Base-by-base conservation (phyloP, 2,329 filamentous ascomycete genomes). In the Pseudopyricularia cyperi region DNA sequence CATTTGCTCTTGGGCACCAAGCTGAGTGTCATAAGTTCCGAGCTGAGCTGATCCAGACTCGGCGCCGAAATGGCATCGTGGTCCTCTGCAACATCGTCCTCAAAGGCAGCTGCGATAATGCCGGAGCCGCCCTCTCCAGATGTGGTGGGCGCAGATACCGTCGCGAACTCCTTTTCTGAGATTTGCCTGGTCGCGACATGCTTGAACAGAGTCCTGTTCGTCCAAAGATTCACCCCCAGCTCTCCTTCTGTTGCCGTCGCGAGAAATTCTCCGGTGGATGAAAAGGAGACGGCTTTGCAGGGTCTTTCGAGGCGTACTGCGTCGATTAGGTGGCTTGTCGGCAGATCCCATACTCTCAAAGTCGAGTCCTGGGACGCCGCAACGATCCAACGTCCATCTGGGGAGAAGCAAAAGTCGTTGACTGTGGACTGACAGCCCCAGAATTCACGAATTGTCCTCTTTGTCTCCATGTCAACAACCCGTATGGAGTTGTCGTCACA, bases 261-360 rank as follows among this genome's bases (percentile, higher is more conserved):
- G n/a, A 98, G 77, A 60, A 89, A 97, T 62, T 98, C 93, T 14
- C 91, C 93, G 0, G 89, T 95, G 1, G 76, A 75, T 0, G 93
- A 95, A 72, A 97, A 95, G 7, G 90, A 82, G 12, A 98, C 72
- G 2, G 89, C 84, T 15, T 83, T 93, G 65, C 90, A 95, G 11
- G 84, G 82, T 52, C 78, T 85, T 52, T 83, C 80, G 5, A 94
- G 78, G 53, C 82, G 82, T 68, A 98, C 89, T 3, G 87, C 88
- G 63, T 98, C 93, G 56, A 98, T 93, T 14, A 98, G 75, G 68
- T 98, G 91, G 26, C 89, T 91, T 0, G 94, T 98, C 0, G 93
- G 89, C 28, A 98, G 73, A 69, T 98, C 94, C 89, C 93, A 98
- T 7, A 97, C 80, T 42, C 93, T 81, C 50, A 96, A 72, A 6